Evolutionary conservation across 306 rosid genomes (phyloP), one percentile per base, ranked within the genome.

Genomic region (Geum urbanum): DNA sequence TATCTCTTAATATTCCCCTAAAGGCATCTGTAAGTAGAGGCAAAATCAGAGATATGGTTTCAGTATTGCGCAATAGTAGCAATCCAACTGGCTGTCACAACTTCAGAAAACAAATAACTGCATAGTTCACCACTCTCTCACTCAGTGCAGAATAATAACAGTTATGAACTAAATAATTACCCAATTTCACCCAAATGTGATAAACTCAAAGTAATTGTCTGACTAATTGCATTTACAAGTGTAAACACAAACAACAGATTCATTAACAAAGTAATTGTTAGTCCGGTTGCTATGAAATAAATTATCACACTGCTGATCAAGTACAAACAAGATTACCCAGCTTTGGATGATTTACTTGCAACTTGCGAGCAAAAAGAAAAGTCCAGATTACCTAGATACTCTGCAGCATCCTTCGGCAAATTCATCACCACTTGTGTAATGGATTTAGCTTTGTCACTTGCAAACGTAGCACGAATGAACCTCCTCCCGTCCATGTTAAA

Each of bases 401-500:
- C 96, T 35, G 87, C 84, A 73, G 95, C 99, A 50, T 90, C 95
- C 64, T 86, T 88, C 9, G 99, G 99, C 85, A 94, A 87, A 82
- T 94, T 94, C 99, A 94, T 91, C 54, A 94, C 92, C 70, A 94
- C 92, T 77, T 94, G 96, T 32, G 99, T 88, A 61, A 94, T 84
- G 68, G 90, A 80, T 49, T 69, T 78, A 62, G 97, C 94, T 80
- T 87, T 81, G 67, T 88, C 91, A 80, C 95, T 87, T 71, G 85
- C 68, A 86, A 69, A 90, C 83, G 90, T 79, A 52, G 99, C 89
- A 56, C 61, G 67, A 60, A 94, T 91, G 91, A 94, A 91, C 78
- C 99, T 90, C 84, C 99, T 90, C 74, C 92, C 99, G 37, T 91
- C 99, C 97, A 91, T 91, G 83, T 91, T 94, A 69, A 88, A 94